phyloP scores from a whole-genome alignment of 1,139 yeast species.

The Arxiozyma slooffiae region DNA sequence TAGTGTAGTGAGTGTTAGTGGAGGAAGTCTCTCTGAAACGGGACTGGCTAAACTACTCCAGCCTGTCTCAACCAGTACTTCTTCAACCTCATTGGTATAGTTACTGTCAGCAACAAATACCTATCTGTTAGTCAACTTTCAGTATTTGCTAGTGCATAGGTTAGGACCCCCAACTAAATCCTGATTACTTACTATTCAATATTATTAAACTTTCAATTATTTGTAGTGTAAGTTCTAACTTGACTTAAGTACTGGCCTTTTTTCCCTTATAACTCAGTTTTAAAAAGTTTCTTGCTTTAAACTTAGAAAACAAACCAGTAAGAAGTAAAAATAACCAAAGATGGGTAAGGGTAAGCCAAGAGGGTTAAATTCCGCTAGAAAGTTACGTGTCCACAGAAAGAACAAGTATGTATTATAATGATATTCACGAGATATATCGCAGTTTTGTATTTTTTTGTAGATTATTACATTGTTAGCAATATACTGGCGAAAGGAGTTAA shows the following conservation, averaged over 20 bases:
- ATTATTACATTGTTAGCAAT: neutral
- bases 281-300: neutral
- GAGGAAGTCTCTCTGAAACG: neutral
- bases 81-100: neutral
- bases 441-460: no score
- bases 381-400: constrained; percentile 99
- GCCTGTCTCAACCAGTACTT: neutral
- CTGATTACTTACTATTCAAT: neutral
- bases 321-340: constrained; percentile 17
- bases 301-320: neutral
- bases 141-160: neutral
- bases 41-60: neutral
- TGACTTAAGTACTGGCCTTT: no score
- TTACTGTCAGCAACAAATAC: neutral
- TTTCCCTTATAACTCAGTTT: no score
- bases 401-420: constrained; percentile 42
- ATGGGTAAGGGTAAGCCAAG: constrained; percentile 39
- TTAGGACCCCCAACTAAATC: neutral
- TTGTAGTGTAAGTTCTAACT: no score
- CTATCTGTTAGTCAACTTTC: neutral
- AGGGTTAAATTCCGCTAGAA: constrained; percentile 98
- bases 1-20: neutral
- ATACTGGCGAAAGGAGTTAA: neutral
- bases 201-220: neutral
- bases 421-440: neutral